phyloP scores from a whole-genome alignment of 1,284 basidiomycete genomes.

The Dichomitus squalens region DNA sequence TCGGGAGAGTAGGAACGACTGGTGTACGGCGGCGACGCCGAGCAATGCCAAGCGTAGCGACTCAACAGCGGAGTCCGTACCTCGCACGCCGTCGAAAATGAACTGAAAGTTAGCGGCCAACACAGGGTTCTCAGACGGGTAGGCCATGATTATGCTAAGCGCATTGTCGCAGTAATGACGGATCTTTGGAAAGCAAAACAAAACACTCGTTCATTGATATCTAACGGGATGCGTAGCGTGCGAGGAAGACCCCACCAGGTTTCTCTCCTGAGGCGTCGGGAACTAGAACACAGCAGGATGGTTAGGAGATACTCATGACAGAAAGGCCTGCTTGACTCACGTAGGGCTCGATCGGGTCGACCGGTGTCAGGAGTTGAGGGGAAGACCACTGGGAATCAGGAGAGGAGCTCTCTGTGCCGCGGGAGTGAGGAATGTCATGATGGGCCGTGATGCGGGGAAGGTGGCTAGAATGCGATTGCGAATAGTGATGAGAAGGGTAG shows the following conservation, averaged over 20 bases:
- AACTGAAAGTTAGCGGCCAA: conserved; percentile 33
- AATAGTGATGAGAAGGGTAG: conserved; percentile 60
- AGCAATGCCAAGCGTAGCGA: conserved; percentile 30
- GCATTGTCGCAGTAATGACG: conserved; percentile 42
- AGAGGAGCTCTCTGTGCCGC: conserved; percentile 22
- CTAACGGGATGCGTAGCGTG: conserved; percentile 49
- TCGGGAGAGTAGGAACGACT: conserved; percentile 31
- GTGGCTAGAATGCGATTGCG: conserved; percentile 24
- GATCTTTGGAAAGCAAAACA: conserved; percentile 38
- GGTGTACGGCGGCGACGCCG: conserved; percentile 33
- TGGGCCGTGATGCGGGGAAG: conserved; percentile 29
- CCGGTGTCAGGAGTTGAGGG: conserved; percentile 37
- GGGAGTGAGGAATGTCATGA: conserved; percentile 26
- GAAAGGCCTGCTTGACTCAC: conserved; percentile 42
- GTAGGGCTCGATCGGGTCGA: conserved; percentile 60
- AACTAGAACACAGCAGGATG: conserved; percentile 34
- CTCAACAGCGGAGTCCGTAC: conserved; percentile 32
- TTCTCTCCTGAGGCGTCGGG: conserved; percentile 49
- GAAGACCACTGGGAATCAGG: conserved; percentile 30
- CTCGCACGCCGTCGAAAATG: conserved; percentile 32
- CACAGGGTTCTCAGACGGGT: conserved; percentile 38
- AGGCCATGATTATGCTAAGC: conserved; percentile 38
- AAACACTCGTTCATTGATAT: conserved; percentile 48
- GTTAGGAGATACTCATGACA: neutral
- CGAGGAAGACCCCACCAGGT: conserved; percentile 49